These are phyloP conservation scores for Polymyxa betae DNA, from an alignment of 208 protist species.

Conservation along the genomic window DNA sequence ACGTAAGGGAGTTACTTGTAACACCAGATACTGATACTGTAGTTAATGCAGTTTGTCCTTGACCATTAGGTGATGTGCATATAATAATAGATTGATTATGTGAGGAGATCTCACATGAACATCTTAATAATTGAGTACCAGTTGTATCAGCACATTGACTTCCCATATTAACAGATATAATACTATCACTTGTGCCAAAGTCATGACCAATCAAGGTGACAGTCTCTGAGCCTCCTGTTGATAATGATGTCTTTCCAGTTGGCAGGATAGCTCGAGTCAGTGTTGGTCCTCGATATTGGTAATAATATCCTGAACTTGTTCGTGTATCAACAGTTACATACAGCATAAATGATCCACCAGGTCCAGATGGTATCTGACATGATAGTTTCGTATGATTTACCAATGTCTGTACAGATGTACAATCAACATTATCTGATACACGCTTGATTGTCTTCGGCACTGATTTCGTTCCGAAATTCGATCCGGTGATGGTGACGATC, in stretches of 20 bases:
- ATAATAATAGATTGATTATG: background rate
- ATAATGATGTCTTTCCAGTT: background rate
- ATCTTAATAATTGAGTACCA: background rate
- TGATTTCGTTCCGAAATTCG: constrained; percentile 2
- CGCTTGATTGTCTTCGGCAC: background rate
- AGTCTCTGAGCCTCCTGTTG: background rate
- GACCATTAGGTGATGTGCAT: constrained; percentile 7
- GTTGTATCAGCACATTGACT: background rate
- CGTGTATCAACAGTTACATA: background rate
- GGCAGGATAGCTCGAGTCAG: background rate
- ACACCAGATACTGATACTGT: background rate
- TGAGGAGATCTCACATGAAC: background rate
- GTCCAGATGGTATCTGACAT: background rate
- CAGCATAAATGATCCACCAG: background rate
- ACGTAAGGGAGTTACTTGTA: background rate
- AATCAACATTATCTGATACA: background rate
- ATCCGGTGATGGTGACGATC: background rate
- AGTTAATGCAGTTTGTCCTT: background rate
- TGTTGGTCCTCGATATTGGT: background rate
- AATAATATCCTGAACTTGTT: background rate
- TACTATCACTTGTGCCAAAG: background rate
- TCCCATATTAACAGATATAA: background rate
- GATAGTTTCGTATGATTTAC: background rate
- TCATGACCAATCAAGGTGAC: background rate
- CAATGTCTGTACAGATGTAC: background rate